Conservation (phyloP, 345 rosid genomes). For the Noccaea bulbosa region DNA sequence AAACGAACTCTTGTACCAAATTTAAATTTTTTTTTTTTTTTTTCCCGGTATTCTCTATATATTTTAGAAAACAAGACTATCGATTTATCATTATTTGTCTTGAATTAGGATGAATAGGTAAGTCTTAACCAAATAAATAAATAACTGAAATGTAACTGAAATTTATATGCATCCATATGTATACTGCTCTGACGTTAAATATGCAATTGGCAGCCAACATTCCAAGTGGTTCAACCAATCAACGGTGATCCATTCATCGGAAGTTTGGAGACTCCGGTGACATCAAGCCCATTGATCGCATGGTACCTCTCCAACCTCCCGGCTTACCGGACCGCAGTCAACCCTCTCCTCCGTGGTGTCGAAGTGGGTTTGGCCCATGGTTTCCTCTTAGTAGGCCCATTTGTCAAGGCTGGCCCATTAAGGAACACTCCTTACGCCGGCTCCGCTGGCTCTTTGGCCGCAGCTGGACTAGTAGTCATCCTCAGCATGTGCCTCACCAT, state of each 20-base stretch:
- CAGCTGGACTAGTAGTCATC: constrained; percentile 84
- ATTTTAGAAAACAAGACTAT: too few species aligned
- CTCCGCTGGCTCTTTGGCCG: constrained; percentile 78
- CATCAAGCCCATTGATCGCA: constrained; percentile 91
- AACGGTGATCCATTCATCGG: constrained; percentile 98
- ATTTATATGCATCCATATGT: too few species aligned
- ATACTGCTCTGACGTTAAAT: not conserved
- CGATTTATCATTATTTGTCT: too few species aligned
- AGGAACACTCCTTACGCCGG: constrained; percentile 87
- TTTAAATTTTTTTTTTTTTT: too few species aligned
- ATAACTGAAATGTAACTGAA: too few species aligned
- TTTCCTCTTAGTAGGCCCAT: constrained; percentile 84
- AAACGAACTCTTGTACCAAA: too few species aligned
- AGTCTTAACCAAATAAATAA: too few species aligned
- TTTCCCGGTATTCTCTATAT: too few species aligned
- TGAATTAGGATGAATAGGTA: too few species aligned
- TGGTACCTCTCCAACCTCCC: constrained; percentile 99
- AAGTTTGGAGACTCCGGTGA: constrained; percentile 91
- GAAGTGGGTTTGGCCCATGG: constrained; percentile 95
- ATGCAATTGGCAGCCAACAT: constrained; percentile 64
- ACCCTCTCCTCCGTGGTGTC: constrained; percentile 85
- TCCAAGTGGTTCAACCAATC: constrained; percentile 93
- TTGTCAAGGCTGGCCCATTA: constrained; percentile 83
- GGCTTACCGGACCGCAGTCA: constrained; percentile 89
- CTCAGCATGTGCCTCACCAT: constrained; percentile 88